Percentiles rank a stretch among this genome's conserved stretches.
These are phyloP conservation scores for Phylloporus arenicola DNA, from an alignment of 768 basidiomycete species.

Conservation along the genomic window DNA sequence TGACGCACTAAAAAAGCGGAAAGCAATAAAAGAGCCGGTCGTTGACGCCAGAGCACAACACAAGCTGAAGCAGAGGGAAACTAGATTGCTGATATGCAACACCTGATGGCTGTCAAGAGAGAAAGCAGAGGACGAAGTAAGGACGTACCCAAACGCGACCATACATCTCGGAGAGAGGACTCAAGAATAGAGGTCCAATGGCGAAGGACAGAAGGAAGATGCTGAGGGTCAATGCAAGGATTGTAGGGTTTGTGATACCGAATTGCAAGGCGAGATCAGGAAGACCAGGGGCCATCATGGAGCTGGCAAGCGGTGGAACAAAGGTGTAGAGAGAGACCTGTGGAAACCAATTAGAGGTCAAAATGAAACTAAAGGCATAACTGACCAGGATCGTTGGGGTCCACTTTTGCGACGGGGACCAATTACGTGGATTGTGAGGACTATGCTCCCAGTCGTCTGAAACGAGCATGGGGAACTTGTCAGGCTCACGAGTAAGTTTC, in stretches of 20 bases:
- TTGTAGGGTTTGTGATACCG: conserved; percentile 45
- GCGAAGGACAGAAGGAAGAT: conserved; percentile 60
- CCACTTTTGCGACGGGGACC: conserved; percentile 59
- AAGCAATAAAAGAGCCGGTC: too few relatives aligned
- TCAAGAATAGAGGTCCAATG: too few relatives aligned
- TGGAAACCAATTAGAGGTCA: not conserved
- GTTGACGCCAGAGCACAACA: too few relatives aligned
- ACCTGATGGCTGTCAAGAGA: too few relatives aligned
- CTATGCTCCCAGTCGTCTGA: conserved; percentile 54
- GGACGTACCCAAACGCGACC: too few relatives aligned
- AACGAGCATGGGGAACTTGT: conserved; percentile 23
- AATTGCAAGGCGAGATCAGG: conserved; percentile 50
- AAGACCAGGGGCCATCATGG: conserved; percentile 71
- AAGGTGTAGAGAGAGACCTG: conserved; percentile 62
- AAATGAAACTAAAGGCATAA: conserved; percentile 35
- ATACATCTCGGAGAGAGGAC: too few relatives aligned
- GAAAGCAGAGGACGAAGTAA: too few relatives aligned
- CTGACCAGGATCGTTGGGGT: conserved; percentile 44
- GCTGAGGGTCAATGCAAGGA: conserved; percentile 53
- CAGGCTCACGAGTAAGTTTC: not conserved
- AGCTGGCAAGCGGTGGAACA: conserved; percentile 42
- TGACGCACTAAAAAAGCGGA: too few relatives aligned
- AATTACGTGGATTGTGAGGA: conserved; percentile 65
- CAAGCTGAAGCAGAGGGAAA: too few relatives aligned
- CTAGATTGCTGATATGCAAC: too few relatives aligned